A percentile compares a stretch with the other conserved stretches of the same genome.
Conservation (phyloP, 1,284 basidiomycete species). For the Naganishia sp. region DNA sequence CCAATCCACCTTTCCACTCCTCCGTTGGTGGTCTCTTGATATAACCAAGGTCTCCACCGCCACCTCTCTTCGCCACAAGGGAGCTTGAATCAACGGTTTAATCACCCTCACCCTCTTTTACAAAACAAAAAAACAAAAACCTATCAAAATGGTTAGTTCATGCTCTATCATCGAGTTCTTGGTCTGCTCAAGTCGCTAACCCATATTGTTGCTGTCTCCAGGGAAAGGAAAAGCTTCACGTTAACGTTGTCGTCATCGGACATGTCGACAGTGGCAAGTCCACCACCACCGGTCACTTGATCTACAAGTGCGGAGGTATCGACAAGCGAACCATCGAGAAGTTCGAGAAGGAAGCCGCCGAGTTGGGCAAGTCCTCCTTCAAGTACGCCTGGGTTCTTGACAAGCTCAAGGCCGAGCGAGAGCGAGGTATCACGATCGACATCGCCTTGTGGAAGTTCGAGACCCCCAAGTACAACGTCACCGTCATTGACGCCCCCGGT, state of each 20-base stretch:
- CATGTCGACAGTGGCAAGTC: slow-evolving; percentile 86
- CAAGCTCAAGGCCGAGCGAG: slow-evolving; percentile 99
- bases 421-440: slow-evolving; percentile 99
- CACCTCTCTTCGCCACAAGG: not conserved
- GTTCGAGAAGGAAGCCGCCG: slow-evolving; percentile 99
- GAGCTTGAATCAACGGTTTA: slow-evolving; percentile 6
- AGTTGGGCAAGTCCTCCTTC: slow-evolving; percentile 99
- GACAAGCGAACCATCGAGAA: slow-evolving; percentile 99
- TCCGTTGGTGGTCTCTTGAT: slow-evolving; percentile 10
- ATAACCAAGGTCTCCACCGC: slow-evolving; percentile 5
- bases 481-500: slow-evolving; percentile 89
- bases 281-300: slow-evolving; percentile 99
- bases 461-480: slow-evolving; percentile 88
- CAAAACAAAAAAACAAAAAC: slow-evolving; percentile 23
- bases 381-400: slow-evolving; percentile 99
- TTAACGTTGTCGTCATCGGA: slow-evolving; percentile 76
- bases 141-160: slow-evolving; percentile 27
- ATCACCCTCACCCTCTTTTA: slow-evolving; percentile 18
- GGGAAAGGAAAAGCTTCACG: slow-evolving; percentile 46
- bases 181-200: slow-evolving; percentile 35
- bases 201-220: slow-evolving; percentile 32
- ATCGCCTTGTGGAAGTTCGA: slow-evolving; percentile 98
- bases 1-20: slow-evolving; percentile 1
- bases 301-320: slow-evolving; percentile 99
- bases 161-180: not conserved